These are phyloP conservation scores for Polychaeton citri DNA, from an alignment of 2,329 filamentous ascomycete genomes.

Conservation along the genomic window DNA sequence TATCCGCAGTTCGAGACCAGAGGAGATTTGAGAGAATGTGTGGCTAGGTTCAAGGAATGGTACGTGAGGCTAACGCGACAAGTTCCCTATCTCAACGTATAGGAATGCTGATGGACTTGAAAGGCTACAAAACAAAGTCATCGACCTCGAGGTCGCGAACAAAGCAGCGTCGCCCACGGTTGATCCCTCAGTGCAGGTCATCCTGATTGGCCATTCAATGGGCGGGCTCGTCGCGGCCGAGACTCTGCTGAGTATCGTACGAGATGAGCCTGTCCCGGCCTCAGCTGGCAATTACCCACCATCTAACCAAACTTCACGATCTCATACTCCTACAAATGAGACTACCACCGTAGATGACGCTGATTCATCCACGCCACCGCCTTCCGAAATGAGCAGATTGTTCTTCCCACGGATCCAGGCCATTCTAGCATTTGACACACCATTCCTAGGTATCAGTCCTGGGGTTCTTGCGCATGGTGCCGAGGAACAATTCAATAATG, in stretches of 20 bases:
- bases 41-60: constrained; percentile 65
- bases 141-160: constrained; percentile 80
- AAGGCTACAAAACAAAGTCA: constrained; percentile 81
- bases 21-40: constrained; percentile 59
- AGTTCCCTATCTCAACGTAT: constrained; percentile 8
- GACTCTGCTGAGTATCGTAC: constrained; percentile 60
- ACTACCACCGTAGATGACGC: constrained; percentile 5
- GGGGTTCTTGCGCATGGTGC: constrained; percentile 77
- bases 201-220: constrained; percentile 79
- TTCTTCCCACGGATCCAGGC: constrained; percentile 93
- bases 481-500: constrained; percentile 71
- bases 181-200: constrained; percentile 68
- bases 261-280: constrained; percentile 43
- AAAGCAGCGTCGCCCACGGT: constrained; percentile 70
- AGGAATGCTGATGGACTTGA: background rate
- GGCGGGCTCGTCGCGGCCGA: constrained; percentile 90
- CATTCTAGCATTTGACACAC: constrained; percentile 86
- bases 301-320: background rate
- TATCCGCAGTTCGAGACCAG: constrained; percentile 76
- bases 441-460: constrained; percentile 70
- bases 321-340: background rate
- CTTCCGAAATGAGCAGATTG: constrained; percentile 25
- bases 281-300: constrained; percentile 9
- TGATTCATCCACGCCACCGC: constrained; percentile 9
- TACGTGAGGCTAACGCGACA: no score